Base-by-base conservation (phyloP, 1,139 yeast genomes). In the Kodamaea ohmeri region DNA sequence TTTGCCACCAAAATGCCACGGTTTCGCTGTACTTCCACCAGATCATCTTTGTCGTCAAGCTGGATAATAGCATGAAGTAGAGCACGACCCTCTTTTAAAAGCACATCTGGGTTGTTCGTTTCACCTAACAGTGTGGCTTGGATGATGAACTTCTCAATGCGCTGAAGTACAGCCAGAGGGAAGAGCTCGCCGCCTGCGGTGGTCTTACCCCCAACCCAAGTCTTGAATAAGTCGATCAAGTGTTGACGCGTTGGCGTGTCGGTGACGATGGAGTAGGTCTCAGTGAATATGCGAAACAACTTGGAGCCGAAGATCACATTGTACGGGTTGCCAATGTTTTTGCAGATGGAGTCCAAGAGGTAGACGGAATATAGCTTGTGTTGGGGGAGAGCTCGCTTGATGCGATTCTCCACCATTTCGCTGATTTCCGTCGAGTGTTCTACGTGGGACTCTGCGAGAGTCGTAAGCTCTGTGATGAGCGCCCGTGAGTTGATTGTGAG, bases 301-400 rank as follows among this genome's bases (percentile, higher is more conserved):
- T 60, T 58, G 22, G 53, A 45, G 25, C 66, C 63, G 47, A 70
- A 67, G 32, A 68, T 48, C 29, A 65, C 46, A 45, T 66, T 67
- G 50, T 68, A 71, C 4, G 76, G 76, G 41, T 63, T 67, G 11
- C 75, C 74, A 31, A 69, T 57, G 49, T 61, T 67, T 47, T 70
- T 70, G 48, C 67, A 58, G 16, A 71, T 66, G 28, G 70, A 63
- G 50, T 71, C 76, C 50, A 71, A 47, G 33, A 70, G 51, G 46
- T 71, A 71, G 36, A 71, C 56, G 13, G 65, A 54, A 43, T 47
- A 61, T 25, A 71, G 53, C 48, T 69, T 70, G 46, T 66, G 60
- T 38, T 64, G 65, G 13, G 75, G 75, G 14, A 66, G 52, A 37
- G 68, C 61, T 40, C 56, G 63, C 37, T 50, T 52, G 37, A 71